Evolutionary conservation across 2,329 filamentous ascomycete genomes (phyloP).

Genomic region (Fusarium zealandicum): DNA sequence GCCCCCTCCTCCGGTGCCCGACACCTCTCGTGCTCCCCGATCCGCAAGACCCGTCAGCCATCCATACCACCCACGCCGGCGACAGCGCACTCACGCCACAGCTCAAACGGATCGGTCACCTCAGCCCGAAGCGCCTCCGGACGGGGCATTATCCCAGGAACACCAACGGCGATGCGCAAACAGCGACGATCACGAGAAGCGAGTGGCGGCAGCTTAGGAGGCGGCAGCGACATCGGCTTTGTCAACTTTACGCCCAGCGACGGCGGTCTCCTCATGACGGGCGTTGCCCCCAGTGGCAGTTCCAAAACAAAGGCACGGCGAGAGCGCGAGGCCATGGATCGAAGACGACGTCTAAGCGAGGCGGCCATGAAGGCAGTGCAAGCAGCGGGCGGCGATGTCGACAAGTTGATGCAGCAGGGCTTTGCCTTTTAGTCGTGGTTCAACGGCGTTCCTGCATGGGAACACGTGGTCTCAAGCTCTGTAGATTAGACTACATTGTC

Average conservation of each 20-base stretch:
- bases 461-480: slow-evolving; percentile 10
- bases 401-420: slow-evolving; percentile 59
- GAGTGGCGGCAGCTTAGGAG: slow-evolving; percentile 41
- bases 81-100: slow-evolving; percentile 49
- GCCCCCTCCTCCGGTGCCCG: slow-evolving; percentile 63
- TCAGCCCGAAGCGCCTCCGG: slow-evolving; percentile 49
- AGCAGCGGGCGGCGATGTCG: slow-evolving; percentile 73
- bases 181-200: slow-evolving; percentile 49
- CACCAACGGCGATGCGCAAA: slow-evolving; percentile 51
- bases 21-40: slow-evolving; percentile 51
- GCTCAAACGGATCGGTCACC: slow-evolving; percentile 49
- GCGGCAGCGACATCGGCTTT: slow-evolving; percentile 63
- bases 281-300: slow-evolving; percentile 89
- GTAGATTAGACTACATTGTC: too few relatives aligned
- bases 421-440: slow-evolving; percentile 49
- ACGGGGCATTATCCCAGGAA: slow-evolving; percentile 49
- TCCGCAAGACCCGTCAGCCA: slow-evolving; percentile 53
- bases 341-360: slow-evolving; percentile 71
- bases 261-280: slow-evolving; percentile 78
- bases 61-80: slow-evolving; percentile 52
- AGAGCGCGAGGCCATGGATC: slow-evolving; percentile 86
- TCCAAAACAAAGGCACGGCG: slow-evolving; percentile 93
- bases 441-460: slow-evolving; percentile 17
- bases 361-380: slow-evolving; percentile 72
- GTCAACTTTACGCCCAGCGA: slow-evolving; percentile 91